A percentile compares a stretch with the other conserved stretches of the same genome.
phyloP scores from a whole-genome alignment of 441 rosid species.

The Bocquillonia castaneifolia region DNA sequence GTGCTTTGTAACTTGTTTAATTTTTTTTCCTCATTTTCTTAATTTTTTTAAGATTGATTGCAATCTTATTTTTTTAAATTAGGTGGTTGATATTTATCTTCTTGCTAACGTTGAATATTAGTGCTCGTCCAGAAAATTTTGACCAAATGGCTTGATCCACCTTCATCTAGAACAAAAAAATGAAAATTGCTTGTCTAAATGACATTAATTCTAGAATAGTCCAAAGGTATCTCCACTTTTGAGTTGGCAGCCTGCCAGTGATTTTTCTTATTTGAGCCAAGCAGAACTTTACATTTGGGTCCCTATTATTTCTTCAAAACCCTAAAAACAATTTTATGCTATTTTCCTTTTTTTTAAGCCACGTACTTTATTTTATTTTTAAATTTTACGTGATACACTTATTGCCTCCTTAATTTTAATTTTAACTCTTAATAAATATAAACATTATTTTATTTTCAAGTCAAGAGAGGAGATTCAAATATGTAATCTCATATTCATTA shows the following conservation, averaged over 20 bases:
- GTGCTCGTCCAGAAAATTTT: not conserved
- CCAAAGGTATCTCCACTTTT: not conserved
- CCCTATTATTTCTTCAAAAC: not conserved
- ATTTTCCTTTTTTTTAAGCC: too few species aligned
- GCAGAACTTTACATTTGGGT: not conserved
- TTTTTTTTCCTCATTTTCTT: too few species aligned
- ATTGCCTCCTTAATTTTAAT: too few species aligned
- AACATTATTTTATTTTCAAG: too few species aligned
- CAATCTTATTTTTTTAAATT: not conserved
- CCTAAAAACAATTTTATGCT: not conserved
- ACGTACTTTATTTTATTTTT: too few species aligned
- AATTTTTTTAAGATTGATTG: too few species aligned
- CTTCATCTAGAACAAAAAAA: not conserved
- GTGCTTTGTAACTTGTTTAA: too few species aligned
- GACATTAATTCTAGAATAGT: not conserved
- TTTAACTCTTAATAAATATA: too few species aligned
- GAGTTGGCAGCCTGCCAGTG: not conserved
- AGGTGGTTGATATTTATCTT: not conserved
- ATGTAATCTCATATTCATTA: too few species aligned
- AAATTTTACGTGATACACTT: too few species aligned
- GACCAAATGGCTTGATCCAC: not conserved
- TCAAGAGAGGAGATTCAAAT: too few species aligned
- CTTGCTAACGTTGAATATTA: not conserved
- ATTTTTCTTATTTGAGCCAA: not conserved
- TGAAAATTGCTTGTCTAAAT: not conserved